phyloP scores from a whole-genome alignment of 768 basidiomycete genomes.

The Galerina sulciceps region DNA sequence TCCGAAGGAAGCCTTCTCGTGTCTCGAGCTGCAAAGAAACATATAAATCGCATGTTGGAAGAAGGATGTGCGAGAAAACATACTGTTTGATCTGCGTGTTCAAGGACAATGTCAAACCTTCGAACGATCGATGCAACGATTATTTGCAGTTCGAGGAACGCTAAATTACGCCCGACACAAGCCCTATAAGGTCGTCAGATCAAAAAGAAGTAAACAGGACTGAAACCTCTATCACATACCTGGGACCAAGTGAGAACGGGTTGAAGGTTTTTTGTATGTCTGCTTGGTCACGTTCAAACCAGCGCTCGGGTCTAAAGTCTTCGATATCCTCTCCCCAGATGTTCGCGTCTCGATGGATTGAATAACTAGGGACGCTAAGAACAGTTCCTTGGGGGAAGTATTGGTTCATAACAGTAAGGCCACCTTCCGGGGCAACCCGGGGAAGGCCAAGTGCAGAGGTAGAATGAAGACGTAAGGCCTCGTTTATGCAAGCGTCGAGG shows the following conservation, averaged over 20 bases:
- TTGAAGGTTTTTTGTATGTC: slow-evolving; percentile 78
- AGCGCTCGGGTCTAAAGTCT: slow-evolving; percentile 80
- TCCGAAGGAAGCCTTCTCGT: slow-evolving; percentile 86
- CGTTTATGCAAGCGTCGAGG: slow-evolving; percentile 87
- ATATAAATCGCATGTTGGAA: not conserved
- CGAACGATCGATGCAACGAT: slow-evolving; percentile 83
- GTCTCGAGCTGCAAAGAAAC: slow-evolving; percentile 58
- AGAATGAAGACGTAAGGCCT: slow-evolving; percentile 83
- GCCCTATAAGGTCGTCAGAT: slow-evolving; percentile 46
- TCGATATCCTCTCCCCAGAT: slow-evolving; percentile 85
- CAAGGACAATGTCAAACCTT: slow-evolving; percentile 74
- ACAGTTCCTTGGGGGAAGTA: slow-evolving; percentile 77
- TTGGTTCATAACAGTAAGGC: slow-evolving; percentile 60
- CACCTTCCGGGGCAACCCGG: slow-evolving; percentile 75
- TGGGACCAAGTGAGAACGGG: slow-evolving; percentile 83
- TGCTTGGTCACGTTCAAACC: slow-evolving; percentile 73
- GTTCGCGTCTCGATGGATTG: slow-evolving; percentile 72
- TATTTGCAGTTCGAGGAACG: slow-evolving; percentile 76
- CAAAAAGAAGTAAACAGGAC: not conserved
- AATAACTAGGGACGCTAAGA: slow-evolving; percentile 81
- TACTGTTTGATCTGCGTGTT: slow-evolving; percentile 60
- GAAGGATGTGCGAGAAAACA: slow-evolving; percentile 23
- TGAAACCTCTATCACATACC: slow-evolving; percentile 42
- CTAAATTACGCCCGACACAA: slow-evolving; percentile 86
- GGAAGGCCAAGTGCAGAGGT: slow-evolving; percentile 86